Percentiles rank a stretch among this genome's conserved stretches.
Evolutionary conservation across 2,329 filamentous ascomycete genomes (phyloP).

Genomic region (Pseudogymnoascus destructans): DNA sequence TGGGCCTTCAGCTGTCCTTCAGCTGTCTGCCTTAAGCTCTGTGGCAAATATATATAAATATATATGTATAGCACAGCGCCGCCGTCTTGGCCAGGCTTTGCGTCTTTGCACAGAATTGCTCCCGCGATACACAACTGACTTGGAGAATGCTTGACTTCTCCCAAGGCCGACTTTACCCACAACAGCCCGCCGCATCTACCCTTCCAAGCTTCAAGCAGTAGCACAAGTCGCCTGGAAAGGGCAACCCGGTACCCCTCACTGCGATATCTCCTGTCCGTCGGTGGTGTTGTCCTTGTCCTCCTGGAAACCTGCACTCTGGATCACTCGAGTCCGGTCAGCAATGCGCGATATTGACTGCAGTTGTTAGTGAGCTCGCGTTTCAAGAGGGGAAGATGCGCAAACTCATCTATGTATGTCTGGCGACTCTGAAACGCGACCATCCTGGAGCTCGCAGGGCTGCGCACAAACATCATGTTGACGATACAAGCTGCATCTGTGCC

Average conservation of each 20-base stretch:
- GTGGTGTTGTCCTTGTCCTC: not conserved
- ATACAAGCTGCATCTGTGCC: not conserved
- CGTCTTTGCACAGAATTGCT: not conserved
- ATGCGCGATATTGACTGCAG: not conserved
- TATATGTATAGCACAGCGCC: conserved; percentile 3
- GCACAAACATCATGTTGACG: not conserved
- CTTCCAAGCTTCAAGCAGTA: conserved; percentile 1
- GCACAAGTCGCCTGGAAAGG: not conserved
- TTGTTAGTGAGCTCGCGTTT: not conserved
- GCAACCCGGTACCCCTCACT: not conserved
- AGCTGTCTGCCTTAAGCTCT: not conserved
- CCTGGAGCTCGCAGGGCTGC: not conserved
- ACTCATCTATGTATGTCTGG: not conserved
- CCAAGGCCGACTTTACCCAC: not conserved
- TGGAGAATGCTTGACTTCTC: not conserved
- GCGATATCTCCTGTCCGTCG: not conserved
- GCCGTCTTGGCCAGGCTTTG: conserved; percentile 5
- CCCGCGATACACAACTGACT: not conserved
- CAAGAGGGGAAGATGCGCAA: not conserved
- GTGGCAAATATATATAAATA: conserved; percentile 8
- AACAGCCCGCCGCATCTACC: not conserved
- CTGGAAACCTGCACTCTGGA: not conserved
- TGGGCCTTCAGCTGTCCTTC: not conserved
- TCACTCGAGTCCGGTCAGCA: not conserved
- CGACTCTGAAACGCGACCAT: conserved; percentile 5